Percentiles rank a stretch among this genome's conserved stretches.
These are phyloP conservation scores for Chlorociboria aeruginascens DNA, from an alignment of 495 filamentous ascomycete species.

Conservation along the genomic window DNA sequence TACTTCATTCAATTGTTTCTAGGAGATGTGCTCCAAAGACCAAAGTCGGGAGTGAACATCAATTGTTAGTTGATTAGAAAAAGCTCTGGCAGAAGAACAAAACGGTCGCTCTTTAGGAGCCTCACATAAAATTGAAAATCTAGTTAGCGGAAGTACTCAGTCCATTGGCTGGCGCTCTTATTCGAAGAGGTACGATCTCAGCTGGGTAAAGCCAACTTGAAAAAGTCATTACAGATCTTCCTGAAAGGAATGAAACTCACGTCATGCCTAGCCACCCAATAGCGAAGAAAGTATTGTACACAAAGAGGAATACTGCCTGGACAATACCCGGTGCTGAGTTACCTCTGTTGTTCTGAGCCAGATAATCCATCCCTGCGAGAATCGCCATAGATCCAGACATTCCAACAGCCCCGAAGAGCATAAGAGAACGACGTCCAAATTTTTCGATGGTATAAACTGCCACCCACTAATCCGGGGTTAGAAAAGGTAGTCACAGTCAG, in stretches of 20 bases:
- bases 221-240: neutral
- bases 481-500: no score
- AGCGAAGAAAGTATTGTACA: constrained; percentile 69
- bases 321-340: constrained; percentile 24
- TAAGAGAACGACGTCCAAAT: constrained; percentile 56
- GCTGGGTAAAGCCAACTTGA: constrained; percentile 49
- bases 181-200: constrained; percentile 61
- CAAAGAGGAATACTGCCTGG: constrained; percentile 49
- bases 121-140: constrained; percentile 40
- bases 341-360: constrained; percentile 21
- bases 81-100: constrained; percentile 10
- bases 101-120: constrained; percentile 8
- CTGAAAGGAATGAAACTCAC: constrained; percentile 20
- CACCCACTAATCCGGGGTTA: constrained; percentile 28
- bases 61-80: no score
- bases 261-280: constrained; percentile 71
- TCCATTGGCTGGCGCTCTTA: constrained; percentile 63
- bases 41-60: no score
- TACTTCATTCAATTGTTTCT: constrained; percentile 13
- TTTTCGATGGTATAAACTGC: constrained; percentile 60
- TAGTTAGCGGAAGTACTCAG: constrained; percentile 50
- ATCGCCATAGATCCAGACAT: constrained; percentile 58
- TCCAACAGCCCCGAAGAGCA: constrained; percentile 60
- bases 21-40: no score
- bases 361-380: constrained; percentile 36